phyloP scores from a whole-genome alignment of 768 basidiomycete genomes.

The Paxillus involutus region DNA sequence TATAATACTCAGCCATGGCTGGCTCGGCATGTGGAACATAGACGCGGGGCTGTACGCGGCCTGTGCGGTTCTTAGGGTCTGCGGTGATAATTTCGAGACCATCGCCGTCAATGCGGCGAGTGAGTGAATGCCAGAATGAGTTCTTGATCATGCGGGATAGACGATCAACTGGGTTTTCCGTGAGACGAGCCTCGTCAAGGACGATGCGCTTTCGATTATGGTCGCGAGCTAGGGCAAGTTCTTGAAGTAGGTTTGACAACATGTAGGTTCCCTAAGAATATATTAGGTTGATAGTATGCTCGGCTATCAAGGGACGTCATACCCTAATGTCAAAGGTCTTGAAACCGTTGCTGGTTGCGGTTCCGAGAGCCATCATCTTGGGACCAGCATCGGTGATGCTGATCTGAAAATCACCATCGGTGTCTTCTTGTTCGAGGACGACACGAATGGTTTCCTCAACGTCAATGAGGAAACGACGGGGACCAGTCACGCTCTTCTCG shows the following conservation, averaged over 20 bases:
- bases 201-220: constrained; percentile 95
- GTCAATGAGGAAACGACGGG: constrained; percentile 91
- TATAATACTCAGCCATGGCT: constrained; percentile 94
- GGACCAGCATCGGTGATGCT: constrained; percentile 95
- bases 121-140: constrained; percentile 98
- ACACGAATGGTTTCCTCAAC: constrained; percentile 98
- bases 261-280: constrained; percentile 88
- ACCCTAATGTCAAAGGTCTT: constrained; percentile 96
- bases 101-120: constrained; percentile 94
- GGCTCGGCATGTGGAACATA: constrained; percentile 95
- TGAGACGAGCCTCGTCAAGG: constrained; percentile 96
- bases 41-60: constrained; percentile 86
- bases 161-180: constrained; percentile 96
- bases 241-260: constrained; percentile 98
- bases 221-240: constrained; percentile 93
- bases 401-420: constrained; percentile 95
- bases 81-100: constrained; percentile 97
- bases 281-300: constrained; percentile 6
- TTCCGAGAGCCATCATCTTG: constrained; percentile 94
- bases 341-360: constrained; percentile 96
- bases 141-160: constrained; percentile 96
- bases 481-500: constrained; percentile 77
- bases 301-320: constrained; percentile 22
- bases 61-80: constrained; percentile 96
- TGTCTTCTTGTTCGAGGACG: constrained; percentile 96